Evolutionary conservation across 177 flowering plant genomes (phyloP).

Genomic region (Vitis hybrid): DNA sequence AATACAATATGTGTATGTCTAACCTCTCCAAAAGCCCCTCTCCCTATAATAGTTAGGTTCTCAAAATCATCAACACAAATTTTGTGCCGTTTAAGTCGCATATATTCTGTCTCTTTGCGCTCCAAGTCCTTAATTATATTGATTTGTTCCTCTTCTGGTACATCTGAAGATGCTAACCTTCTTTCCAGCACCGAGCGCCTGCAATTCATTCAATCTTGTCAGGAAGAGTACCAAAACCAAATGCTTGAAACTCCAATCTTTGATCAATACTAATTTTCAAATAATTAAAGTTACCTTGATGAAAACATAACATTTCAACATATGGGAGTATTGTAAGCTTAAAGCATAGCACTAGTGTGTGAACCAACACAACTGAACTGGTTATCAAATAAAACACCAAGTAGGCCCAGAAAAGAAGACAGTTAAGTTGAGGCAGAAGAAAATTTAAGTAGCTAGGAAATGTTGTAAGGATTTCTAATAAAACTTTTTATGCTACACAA

Average conservation of each 20-base stretch:
- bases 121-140: constrained; percentile 73
- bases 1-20: constrained; percentile 8
- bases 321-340: neutral
- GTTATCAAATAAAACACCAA: too few species aligned
- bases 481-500: too few species aligned
- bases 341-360: neutral
- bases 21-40: constrained; percentile 96
- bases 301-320: neutral
- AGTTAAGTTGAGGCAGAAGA: too few species aligned
- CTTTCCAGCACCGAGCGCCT: constrained; percentile 67
- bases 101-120: constrained; percentile 74
- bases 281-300: neutral
- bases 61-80: constrained; percentile 67
- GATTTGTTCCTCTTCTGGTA: constrained; percentile 64
- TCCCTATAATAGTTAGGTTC: constrained; percentile 69
- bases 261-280: neutral
- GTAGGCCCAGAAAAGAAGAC: too few species aligned
- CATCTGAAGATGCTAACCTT: constrained; percentile 59
- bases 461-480: too few species aligned
- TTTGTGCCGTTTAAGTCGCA: constrained; percentile 71
- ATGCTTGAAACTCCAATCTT: neutral
- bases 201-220: constrained; percentile 14
- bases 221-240: constrained; percentile 2
- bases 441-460: too few species aligned
- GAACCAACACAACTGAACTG: too few species aligned